A percentile compares a stretch with the other conserved stretches of the same genome.
Evolutionary conservation across 345 rosid species (phyloP).

Genomic region (Rhodamnia argentea): DNA sequence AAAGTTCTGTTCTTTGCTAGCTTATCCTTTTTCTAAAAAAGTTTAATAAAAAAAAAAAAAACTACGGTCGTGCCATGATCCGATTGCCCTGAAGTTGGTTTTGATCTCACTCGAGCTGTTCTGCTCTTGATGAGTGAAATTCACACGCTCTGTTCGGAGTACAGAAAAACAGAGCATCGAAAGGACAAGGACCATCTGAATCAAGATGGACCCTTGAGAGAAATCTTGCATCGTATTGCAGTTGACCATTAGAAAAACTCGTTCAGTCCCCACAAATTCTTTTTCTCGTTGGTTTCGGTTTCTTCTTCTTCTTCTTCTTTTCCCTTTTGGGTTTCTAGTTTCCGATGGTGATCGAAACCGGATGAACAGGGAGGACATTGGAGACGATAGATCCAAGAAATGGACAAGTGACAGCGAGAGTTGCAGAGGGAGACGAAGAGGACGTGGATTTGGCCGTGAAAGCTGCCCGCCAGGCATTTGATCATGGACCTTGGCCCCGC

Average conservation of each 20-base stretch:
- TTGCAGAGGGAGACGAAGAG: conserved; percentile 52
- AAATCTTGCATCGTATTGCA: neutral
- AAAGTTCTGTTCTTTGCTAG: too few relatives aligned
- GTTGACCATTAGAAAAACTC: neutral
- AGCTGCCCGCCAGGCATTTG: conserved; percentile 59
- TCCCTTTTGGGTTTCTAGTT: neutral
- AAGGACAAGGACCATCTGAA: neutral
- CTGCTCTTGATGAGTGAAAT: neutral
- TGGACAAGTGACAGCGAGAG: conserved; percentile 25
- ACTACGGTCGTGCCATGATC: neutral
- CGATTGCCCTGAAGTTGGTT: neutral
- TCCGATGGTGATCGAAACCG: neutral
- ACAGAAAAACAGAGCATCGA: neutral
- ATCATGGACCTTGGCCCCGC: conserved; percentile 67
- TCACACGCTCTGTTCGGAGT: neutral
- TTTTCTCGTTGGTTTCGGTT: neutral
- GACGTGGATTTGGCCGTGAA: conserved; percentile 55
- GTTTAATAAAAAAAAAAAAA: neutral
- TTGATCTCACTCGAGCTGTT: neutral
- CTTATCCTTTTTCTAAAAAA: too few relatives aligned
- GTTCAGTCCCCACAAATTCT: neutral
- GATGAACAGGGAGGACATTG: conserved; percentile 29
- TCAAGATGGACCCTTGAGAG: neutral
- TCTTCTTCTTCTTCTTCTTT: neutral
- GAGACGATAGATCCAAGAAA: conserved; percentile 58